Conservation (phyloP, 129 eudicot species). For the Artemisia annua region DNA sequence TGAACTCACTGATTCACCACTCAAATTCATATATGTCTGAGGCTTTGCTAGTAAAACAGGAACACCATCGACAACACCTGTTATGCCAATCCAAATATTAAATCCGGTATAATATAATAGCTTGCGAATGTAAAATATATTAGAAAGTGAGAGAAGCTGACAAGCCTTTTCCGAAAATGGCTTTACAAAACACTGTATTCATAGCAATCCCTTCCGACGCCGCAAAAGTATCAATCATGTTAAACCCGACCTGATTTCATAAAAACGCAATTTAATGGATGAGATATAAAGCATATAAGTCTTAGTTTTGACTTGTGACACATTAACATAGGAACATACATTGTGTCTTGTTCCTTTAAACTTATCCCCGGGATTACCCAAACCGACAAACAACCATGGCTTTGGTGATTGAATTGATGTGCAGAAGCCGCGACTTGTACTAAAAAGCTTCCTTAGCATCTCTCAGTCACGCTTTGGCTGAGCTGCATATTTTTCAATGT, state of each 20-base stretch:
- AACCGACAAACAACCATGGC: constrained; percentile 88
- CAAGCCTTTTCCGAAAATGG: constrained; percentile 80
- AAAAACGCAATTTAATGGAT: not conserved
- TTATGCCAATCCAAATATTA: not conserved
- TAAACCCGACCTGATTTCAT: constrained; percentile 65
- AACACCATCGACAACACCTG: constrained; percentile 67
- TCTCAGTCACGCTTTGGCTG: not conserved
- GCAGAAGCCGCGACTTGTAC: constrained; percentile 38
- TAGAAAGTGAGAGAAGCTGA: constrained; percentile 17
- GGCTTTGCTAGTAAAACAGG: constrained; percentile 91
- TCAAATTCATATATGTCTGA: constrained; percentile 89
- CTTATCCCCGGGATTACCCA: constrained; percentile 88
- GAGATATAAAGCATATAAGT: no score
- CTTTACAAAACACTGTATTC: constrained; percentile 75
- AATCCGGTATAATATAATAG: no score
- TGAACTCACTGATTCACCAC: constrained; percentile 81
- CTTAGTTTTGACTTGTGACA: no score
- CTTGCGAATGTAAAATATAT: not conserved
- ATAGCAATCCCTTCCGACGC: constrained; percentile 60
- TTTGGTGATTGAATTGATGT: constrained; percentile 44
- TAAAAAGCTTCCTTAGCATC: constrained; percentile 43
- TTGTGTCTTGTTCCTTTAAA: constrained; percentile 87
- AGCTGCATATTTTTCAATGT: no score
- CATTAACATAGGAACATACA: constrained; percentile 29
- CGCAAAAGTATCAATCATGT: constrained; percentile 81